phyloP scores from a whole-genome alignment of 805 yeast genomes.

The Zygosaccharomyces rouxii region DNA sequence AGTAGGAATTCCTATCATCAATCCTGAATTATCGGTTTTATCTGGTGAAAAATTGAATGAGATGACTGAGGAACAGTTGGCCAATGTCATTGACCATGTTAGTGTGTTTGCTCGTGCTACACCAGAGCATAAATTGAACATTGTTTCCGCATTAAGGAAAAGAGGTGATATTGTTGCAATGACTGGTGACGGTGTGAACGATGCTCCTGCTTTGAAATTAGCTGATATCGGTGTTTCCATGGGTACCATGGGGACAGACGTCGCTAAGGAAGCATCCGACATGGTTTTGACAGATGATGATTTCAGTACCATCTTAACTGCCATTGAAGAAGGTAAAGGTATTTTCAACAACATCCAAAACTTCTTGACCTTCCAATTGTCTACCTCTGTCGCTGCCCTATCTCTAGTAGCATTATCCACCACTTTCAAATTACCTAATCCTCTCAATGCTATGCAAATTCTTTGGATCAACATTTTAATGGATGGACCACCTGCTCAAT shows the following conservation, averaged over 20 bases:
- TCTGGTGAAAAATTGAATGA: constrained; percentile 79
- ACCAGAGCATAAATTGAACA: constrained; percentile 87
- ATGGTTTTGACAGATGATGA: constrained; percentile 97
- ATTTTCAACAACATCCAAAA: constrained; percentile 93
- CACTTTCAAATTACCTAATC: constrained; percentile 82
- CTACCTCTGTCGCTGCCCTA: constrained; percentile 93
- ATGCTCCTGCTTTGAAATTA: constrained; percentile 94
- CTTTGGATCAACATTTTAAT: constrained; percentile 94
- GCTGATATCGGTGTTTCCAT: constrained; percentile 96
- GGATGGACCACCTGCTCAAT: constrained; percentile 99
- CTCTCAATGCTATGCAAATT: constrained; percentile 96
- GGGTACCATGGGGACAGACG: constrained; percentile 95
- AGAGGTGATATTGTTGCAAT: constrained; percentile 95
- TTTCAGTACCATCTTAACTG: constrained; percentile 86
- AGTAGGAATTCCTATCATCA: constrained; percentile 79
- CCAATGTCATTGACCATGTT: constrained; percentile 73
- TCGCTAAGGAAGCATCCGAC: constrained; percentile 97
- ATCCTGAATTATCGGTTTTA: constrained; percentile 62
- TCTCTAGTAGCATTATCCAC: constrained; percentile 86
- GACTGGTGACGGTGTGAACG: constrained; percentile 99
- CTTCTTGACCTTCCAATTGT: constrained; percentile 89
- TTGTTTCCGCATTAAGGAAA: constrained; percentile 82
- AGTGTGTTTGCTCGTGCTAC: constrained; percentile 92
- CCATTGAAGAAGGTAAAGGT: constrained; percentile 97
- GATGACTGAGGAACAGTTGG: constrained; percentile 66